Evolutionary conservation across 1,284 basidiomycete genomes (phyloP), one percentile per base, ranked within the genome.

Genomic region (Malassezia pachydermatis): DNA sequence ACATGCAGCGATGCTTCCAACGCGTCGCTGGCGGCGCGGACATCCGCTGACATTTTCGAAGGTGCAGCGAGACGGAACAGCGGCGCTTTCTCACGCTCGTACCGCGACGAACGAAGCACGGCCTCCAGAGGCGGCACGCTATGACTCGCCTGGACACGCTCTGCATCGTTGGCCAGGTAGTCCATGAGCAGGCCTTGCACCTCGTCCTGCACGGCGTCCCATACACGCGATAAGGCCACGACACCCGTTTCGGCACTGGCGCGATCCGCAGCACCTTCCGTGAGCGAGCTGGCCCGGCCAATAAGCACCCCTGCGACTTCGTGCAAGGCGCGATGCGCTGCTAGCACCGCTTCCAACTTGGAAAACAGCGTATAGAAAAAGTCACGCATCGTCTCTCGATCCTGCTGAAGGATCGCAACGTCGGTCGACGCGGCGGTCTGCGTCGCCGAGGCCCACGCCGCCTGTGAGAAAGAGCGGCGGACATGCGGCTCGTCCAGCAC

Each of bases 331-430:
- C 90, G 77, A 59, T 96, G 77, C 8, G 89, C 87, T 72, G 98
- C 90, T 28, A 86, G 78, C n/a, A 96, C 85, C 17, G 94, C 94
- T 63, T 90, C 84, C 44, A 99, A 73, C 73, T 99, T 99, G 5
- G 89, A 94, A 70, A 88, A 99, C 14, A 95, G 73, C 4, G 94
- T 96, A 90, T 92, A 98, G 73, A 98, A 96, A 29, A 99, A 77
- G 73, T 98, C 94, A 53, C 78, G 79, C 63, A 71, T 67, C 41
- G 62, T 67, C 48, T 71, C 68, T 22, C 55, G 54, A 27, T 70
- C 67, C 10, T 59, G 51, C 38, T 62, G 58, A 45, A 68, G 52
- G 27, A 60, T 60, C 16, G 55, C 57, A 0, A 52, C 53, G 36
- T 71, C 68, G 42, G 56, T 48, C 19, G 29, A 30, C 1, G 62